These are phyloP conservation scores for Colletotrichum sp. DNA, from an alignment of 2,329 filamentous ascomycete genomes.

Conservation along the genomic window DNA sequence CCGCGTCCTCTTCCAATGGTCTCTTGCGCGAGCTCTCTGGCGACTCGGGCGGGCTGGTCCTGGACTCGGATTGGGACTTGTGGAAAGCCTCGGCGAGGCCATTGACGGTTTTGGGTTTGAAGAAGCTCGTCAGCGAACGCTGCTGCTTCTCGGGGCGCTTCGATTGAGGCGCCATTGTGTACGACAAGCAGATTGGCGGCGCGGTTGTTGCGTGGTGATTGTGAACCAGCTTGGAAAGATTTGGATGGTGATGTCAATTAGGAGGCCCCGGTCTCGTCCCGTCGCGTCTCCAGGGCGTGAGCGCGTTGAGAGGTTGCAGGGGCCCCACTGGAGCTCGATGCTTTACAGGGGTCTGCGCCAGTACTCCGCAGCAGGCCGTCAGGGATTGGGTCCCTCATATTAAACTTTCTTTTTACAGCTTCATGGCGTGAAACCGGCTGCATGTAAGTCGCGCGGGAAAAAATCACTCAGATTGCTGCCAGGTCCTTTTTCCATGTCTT, in stretches of 20 bases:
- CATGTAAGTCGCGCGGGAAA: neutral
- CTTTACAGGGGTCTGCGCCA: conserved; percentile 1
- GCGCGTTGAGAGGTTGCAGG: conserved; percentile 16
- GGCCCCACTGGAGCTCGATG: neutral
- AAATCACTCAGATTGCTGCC: neutral
- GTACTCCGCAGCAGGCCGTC: neutral
- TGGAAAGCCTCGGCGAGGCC: conserved; percentile 41
- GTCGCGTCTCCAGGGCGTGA: conserved; percentile 11
- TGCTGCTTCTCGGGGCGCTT: conserved; percentile 68
- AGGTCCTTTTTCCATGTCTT: neutral
- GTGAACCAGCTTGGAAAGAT: neutral
- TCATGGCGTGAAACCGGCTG: neutral
- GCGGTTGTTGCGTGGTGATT: neutral
- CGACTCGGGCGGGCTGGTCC: conserved; percentile 31
- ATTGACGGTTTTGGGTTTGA: conserved; percentile 66
- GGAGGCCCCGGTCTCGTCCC: conserved; percentile 2
- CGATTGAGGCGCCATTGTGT: conserved; percentile 10
- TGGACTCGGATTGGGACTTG: conserved; percentile 32
- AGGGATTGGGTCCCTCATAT: conserved; percentile 1
- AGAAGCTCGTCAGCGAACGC: conserved; percentile 86
- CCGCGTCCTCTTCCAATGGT: conserved; percentile 51
- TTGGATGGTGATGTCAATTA: conserved; percentile 10
- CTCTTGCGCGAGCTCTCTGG: conserved; percentile 50
- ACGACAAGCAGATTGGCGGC: neutral
- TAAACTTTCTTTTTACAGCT: conserved; percentile 18